Evolutionary conservation across 768 basidiomycete species (phyloP).

Genomic region (Boletus sp.): DNA sequence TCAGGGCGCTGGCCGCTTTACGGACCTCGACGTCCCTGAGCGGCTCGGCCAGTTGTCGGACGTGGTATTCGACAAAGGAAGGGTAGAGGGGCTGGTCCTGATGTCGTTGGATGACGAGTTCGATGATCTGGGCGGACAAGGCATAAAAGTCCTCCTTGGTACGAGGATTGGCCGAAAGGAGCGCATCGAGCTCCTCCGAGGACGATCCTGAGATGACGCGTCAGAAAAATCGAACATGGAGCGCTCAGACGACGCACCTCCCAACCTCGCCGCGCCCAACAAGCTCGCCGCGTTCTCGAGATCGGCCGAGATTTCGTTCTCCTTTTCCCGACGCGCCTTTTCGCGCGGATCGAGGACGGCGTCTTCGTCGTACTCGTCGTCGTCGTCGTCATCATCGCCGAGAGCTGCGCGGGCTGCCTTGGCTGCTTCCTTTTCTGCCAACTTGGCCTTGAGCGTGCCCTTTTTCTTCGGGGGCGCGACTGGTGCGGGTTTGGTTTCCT

Average conservation of each 20-base stretch:
- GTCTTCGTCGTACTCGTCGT: slow-evolving; percentile 65
- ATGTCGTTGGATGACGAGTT: slow-evolving; percentile 75
- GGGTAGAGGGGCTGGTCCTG: slow-evolving; percentile 80
- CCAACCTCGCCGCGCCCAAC: slow-evolving; percentile 67
- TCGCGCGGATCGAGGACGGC: slow-evolving; percentile 77
- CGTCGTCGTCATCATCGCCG: slow-evolving; percentile 33
- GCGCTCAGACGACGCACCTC: slow-evolving; percentile 43
- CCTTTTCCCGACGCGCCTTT: slow-evolving; percentile 73
- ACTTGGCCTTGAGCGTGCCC: slow-evolving; percentile 85
- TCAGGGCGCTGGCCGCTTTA: slow-evolving; percentile 81
- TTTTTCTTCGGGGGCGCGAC: slow-evolving; percentile 86
- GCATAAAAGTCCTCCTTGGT: slow-evolving; percentile 86
- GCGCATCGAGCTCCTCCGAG: slow-evolving; percentile 61
- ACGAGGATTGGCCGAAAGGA: slow-evolving; percentile 77
- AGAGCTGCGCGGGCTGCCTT: slow-evolving; percentile 52
- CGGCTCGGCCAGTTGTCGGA: slow-evolving; percentile 68
- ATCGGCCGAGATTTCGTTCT: slow-evolving; percentile 85
- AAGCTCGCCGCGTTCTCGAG: slow-evolving; percentile 80
- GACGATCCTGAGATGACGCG: slow-evolving; percentile 54
- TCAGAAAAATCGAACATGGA: no score
- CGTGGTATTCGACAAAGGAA: slow-evolving; percentile 81
- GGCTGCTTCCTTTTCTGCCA: slow-evolving; percentile 87
- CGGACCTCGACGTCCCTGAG: slow-evolving; percentile 90
- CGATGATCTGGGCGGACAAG: slow-evolving; percentile 72
- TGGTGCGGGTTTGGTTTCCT: slow-evolving; percentile 49